Percentiles rank a stretch among this genome's conserved stretches.
These are phyloP conservation scores for Spongiforma sp. DNA, from an alignment of 1,284 basidiomycete genomes.

Conservation along the genomic window DNA sequence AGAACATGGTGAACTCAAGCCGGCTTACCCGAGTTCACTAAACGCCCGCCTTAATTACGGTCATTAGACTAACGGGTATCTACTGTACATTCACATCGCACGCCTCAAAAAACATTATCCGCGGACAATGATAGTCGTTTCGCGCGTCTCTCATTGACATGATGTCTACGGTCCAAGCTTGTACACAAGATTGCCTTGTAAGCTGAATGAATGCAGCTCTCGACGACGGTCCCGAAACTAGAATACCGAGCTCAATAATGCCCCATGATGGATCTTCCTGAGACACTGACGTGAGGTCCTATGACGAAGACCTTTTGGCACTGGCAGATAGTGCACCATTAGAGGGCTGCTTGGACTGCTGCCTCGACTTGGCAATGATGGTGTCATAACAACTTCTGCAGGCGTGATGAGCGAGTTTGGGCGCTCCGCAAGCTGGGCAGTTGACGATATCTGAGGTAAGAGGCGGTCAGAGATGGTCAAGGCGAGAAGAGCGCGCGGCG, in stretches of 20 bases:
- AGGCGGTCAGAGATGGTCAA: conserved; percentile 13
- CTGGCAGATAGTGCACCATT: not conserved
- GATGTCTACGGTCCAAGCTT: no score
- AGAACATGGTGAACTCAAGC: conserved; percentile 28
- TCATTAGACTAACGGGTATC: no score
- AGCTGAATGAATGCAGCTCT: no score
- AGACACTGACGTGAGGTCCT: conserved; percentile 7
- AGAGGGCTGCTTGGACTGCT: conserved; percentile 33
- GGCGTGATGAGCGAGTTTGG: conserved; percentile 90
- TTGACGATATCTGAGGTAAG: conserved; percentile 80
- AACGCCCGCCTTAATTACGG: no score
- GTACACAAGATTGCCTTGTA: no score
- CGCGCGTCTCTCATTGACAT: conserved; percentile 7
- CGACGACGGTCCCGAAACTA: no score
- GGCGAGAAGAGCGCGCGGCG: conserved; percentile 35
- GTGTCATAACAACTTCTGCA: conserved; percentile 87
- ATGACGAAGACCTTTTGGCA: conserved; percentile 6
- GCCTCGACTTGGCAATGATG: conserved; percentile 73
- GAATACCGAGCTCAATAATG: conserved; percentile 4
- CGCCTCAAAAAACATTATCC: no score
- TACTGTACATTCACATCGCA: no score
- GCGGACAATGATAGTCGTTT: not conserved
- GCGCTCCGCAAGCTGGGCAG: conserved; percentile 89
- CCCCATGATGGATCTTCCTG: no score
- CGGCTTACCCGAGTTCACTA: no score